Percentiles rank a stretch among this genome's conserved stretches.
phyloP scores from a whole-genome alignment of 306 rosid genomes.

The Sphenostylis stenocarpa region DNA sequence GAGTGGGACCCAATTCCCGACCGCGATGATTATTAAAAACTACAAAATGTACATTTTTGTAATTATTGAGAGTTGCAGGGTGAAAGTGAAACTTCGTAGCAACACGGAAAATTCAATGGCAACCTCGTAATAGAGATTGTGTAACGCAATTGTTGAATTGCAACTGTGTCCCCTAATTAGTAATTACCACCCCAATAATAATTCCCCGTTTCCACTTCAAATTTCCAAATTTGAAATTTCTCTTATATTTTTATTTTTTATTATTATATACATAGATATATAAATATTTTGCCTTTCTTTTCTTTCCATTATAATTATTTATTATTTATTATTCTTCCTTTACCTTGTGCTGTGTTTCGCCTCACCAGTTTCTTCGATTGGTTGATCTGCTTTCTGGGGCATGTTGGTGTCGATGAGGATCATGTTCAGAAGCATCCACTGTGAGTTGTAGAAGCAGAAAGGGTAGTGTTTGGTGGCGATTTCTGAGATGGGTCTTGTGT shows the following conservation, averaged over 20 bases:
- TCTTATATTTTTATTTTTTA: background rate
- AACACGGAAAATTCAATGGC: background rate
- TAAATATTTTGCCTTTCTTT: background rate
- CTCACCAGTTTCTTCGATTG: conserved; percentile 71
- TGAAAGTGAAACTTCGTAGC: conserved; percentile 26
- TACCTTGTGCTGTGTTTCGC: conserved; percentile 59
- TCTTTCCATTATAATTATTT: background rate
- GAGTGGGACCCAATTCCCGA: conserved; percentile 49
- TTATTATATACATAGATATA: background rate
- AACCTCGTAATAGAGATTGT: conserved; percentile 34
- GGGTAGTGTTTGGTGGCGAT: conserved; percentile 34
- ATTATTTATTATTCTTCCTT: conserved; percentile 36
- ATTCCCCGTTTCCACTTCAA: background rate
- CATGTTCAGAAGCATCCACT: conserved; percentile 30
- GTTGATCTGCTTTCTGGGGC: conserved; percentile 84
- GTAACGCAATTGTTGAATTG: conserved; percentile 15
- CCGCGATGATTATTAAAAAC: conserved; percentile 38
- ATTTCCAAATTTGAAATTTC: background rate
- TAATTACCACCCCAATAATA: conserved; percentile 8
- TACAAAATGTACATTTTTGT: conserved; percentile 23
- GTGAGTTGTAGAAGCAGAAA: conserved; percentile 24
- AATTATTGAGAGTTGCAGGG: conserved; percentile 30
- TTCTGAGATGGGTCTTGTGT: conserved; percentile 44
- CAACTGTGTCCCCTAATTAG: background rate
- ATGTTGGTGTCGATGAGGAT: conserved; percentile 57